Evolutionary conservation across 495 filamentous ascomycete genomes (phyloP).

Genomic region (Penicillium chermesinum): DNA sequence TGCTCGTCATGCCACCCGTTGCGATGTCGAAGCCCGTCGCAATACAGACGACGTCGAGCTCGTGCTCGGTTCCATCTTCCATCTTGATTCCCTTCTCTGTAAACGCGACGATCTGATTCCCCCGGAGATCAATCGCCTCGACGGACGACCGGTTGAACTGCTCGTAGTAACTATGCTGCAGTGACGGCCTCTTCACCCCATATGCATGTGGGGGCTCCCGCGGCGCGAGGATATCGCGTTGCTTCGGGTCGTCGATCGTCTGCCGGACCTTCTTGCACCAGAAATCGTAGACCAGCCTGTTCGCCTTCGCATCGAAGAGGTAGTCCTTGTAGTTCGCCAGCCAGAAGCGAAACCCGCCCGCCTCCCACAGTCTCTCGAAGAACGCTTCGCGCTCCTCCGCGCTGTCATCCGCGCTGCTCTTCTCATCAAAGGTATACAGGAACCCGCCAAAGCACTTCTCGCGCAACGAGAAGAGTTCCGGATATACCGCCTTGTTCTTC

Average conservation of each 20-base stretch:
- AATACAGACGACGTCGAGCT: conserved; percentile 48
- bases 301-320: conserved; percentile 43
- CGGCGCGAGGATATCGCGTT: conserved; percentile 50
- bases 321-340: conserved; percentile 50
- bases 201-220: conserved; percentile 44
- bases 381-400: conserved; percentile 44
- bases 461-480: conserved; percentile 8
- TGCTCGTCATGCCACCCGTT: conserved; percentile 43
- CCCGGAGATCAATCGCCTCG: conserved; percentile 48
- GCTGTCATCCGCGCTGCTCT: conserved; percentile 41
- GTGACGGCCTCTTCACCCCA: conserved; percentile 51
- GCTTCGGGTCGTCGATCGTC: conserved; percentile 44
- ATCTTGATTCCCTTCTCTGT: conserved; percentile 37
- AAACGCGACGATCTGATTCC: conserved; percentile 46
- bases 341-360: conserved; percentile 50
- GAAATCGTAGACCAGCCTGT: conserved; percentile 48
- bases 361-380: conserved; percentile 42
- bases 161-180: conserved; percentile 54
- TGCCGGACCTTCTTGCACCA: conserved; percentile 50
- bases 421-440: conserved; percentile 39
- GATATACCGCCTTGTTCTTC: conserved; percentile 1
- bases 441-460: conserved; percentile 9
- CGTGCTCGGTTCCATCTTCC: conserved; percentile 31
- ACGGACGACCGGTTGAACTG: conserved; percentile 53
- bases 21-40: conserved; percentile 53